phyloP scores from a whole-genome alignment of 108 stramenopile species.

The Discostella pseudostelligera region DNA sequence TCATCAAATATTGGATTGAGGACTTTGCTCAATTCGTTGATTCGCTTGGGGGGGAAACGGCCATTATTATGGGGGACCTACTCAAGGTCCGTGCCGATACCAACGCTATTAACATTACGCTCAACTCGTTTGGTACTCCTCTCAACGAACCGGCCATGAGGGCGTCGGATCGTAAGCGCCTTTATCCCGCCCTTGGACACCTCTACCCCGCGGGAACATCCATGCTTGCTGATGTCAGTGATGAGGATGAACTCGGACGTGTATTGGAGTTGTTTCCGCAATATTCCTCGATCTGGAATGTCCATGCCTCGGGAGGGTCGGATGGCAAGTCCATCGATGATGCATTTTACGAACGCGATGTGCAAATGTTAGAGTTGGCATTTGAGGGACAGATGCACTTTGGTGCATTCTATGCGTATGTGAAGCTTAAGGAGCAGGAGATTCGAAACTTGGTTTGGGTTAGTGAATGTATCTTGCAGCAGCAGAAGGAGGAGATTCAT shows the following conservation, averaged over 20 bases:
- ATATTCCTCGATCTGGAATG: conserved; percentile 92
- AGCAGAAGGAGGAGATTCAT: conserved; percentile 96
- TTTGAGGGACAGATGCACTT: conserved; percentile 99
- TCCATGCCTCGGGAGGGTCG: conserved; percentile 77
- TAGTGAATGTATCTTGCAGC: conserved; percentile 97
- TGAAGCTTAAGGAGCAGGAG: conserved; percentile 99
- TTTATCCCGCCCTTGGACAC: conserved; percentile 96
- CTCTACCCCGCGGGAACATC: conserved; percentile 96
- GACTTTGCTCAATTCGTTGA: conserved; percentile 89
- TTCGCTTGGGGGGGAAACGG: conserved; percentile 92
- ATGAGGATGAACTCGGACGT: conserved; percentile 88
- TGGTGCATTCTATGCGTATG: conserved; percentile 96
- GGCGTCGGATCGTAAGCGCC: conserved; percentile 88
- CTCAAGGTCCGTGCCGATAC: conserved; percentile 96
- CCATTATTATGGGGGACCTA: conserved; percentile 92
- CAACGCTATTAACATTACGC: conserved; percentile 97
- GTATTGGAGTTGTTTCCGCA: conserved; percentile 90
- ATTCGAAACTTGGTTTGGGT: conserved; percentile 99
- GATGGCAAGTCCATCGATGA: conserved; percentile 95
- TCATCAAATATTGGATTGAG: conserved; percentile 98
- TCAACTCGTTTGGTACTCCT: conserved; percentile 96
- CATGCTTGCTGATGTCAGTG: conserved; percentile 85
- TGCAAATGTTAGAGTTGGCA: conserved; percentile 92
- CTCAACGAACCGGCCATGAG: conserved; percentile 96
- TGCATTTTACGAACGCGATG: conserved; percentile 98